Evolutionary conservation across 2,329 filamentous ascomycete species (phyloP).

Genomic region (Xylaria sp.): DNA sequence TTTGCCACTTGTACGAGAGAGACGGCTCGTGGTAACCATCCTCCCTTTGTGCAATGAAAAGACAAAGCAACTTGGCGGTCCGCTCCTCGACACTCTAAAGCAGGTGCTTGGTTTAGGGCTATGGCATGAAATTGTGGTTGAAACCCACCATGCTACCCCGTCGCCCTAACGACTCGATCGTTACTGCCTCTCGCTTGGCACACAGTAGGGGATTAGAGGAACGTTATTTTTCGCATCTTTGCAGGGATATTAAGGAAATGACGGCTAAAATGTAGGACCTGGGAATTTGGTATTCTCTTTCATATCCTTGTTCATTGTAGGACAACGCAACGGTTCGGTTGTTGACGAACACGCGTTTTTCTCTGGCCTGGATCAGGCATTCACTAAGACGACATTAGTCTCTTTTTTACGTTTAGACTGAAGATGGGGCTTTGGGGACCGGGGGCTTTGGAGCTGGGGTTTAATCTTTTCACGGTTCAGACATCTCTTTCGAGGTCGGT

Average conservation of each 20-base stretch:
- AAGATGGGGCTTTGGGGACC: slow-evolving; percentile 25
- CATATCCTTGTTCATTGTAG: background rate
- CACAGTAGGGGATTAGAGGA: background rate
- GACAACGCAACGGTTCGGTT: background rate
- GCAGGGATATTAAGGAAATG: background rate
- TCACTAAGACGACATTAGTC: background rate
- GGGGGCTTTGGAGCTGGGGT: slow-evolving; percentile 25
- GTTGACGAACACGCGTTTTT: background rate
- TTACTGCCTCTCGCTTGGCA: background rate
- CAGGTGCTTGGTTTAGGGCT: background rate
- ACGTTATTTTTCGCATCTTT: background rate
- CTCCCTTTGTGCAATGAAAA: background rate
- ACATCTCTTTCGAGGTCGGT: slow-evolving; percentile 15
- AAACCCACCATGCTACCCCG: background rate
- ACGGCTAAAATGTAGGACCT: slow-evolving; percentile 17
- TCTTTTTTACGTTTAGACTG: slow-evolving; percentile 35
- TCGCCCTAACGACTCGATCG: background rate
- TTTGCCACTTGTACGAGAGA: background rate
- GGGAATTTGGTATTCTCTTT: slow-evolving; percentile 8
- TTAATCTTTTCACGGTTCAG: slow-evolving; percentile 26
- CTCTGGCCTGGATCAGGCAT: slow-evolving; percentile 2
- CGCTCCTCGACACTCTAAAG: background rate
- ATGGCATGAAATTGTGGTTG: background rate
- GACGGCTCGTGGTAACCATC: background rate
- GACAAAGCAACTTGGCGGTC: background rate